Conservation (phyloP, 2,329 filamentous ascomycete genomes). For the Kalaharituber pfeilii region DNA sequence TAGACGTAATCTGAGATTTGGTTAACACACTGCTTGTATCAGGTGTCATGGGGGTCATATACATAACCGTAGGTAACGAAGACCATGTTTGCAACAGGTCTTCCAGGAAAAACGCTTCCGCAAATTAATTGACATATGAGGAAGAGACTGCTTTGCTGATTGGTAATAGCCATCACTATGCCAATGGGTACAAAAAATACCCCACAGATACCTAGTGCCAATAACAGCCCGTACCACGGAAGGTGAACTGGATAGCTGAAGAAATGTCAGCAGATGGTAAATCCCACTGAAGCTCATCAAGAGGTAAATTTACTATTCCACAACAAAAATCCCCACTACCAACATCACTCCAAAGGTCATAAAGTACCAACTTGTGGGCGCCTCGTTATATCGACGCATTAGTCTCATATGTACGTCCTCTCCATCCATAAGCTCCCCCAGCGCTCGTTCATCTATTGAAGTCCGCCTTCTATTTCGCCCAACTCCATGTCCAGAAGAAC, state of each 20-base stretch:
- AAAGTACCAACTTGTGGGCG: conserved; percentile 66
- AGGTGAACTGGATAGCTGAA: conserved; percentile 57
- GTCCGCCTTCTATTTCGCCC: background rate
- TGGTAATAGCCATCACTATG: conserved; percentile 85
- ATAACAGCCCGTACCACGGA: conserved; percentile 69
- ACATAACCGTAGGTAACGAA: conserved; percentile 74
- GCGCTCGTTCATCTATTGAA: conserved; percentile 15
- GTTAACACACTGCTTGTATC: background rate
- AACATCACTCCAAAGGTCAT: conserved; percentile 59
- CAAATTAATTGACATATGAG: conserved; percentile 74
- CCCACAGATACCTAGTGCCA: conserved; percentile 60
- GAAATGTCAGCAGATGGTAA: background rate
- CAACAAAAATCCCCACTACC: conserved; percentile 62
- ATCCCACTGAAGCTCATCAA: no score
- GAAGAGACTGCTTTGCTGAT: conserved; percentile 74
- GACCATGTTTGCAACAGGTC: conserved; percentile 81
- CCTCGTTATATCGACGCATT: conserved; percentile 69
- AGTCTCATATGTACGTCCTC: conserved; percentile 74
- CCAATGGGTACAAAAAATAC: conserved; percentile 79
- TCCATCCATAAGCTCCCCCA: conserved; percentile 41
- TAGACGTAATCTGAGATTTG: conserved; percentile 48
- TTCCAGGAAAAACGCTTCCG: conserved; percentile 63
- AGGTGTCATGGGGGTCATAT: background rate
- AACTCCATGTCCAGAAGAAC: background rate
- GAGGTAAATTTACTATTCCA: conserved; percentile 65